Evolutionary conservation across 148 eudicot genomes (phyloP), one percentile per base, ranked within the genome.

Genomic region (Rhododendron ferrugineum): DNA sequence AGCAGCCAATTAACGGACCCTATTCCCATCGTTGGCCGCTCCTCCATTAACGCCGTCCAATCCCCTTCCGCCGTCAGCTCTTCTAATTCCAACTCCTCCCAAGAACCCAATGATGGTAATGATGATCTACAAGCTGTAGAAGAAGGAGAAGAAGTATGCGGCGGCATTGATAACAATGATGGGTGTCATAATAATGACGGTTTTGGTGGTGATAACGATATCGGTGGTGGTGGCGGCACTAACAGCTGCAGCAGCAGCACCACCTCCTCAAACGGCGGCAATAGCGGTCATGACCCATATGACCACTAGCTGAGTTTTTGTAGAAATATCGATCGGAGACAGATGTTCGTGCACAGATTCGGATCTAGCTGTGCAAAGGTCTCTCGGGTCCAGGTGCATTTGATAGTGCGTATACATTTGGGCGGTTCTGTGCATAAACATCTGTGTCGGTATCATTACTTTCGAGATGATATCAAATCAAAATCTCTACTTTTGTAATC

Each of bases 1-100:
- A 88, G 89, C 75, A 89, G 89, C 76, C 70, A n/a, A 11, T 34
- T 91, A 72, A 84, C 98, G 11, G 85, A 89, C 7, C 99, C 99
- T 0, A 88, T 78, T 18, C 96, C 99, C 18, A 92, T 96, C 28
- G 92, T 88, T 3, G 58, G 86, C 86, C 81, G 90, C 14, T 72
- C 82, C 62, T 72, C 82, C 74, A 37, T 11, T 87, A 6, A 14
- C 49, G 9, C 20, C 23, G 3, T 76, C 60, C 72, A 54, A 34
- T 78, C 82, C 64, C 83, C 81, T 49, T 46, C 77, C 44, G 83
- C 85, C 36, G 80, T 79, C 70, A 81, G 77, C 37, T 52, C 81
- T 2, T 20, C 68, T n/a, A 6, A 40, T 40, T 62, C 68, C 68
- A 34, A 72, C 37, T 42, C 47, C 76, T 70, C 85, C 44, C 20